Evolutionary conservation across 805 yeast genomes (phyloP).

Genomic region (Candida succiphila): DNA sequence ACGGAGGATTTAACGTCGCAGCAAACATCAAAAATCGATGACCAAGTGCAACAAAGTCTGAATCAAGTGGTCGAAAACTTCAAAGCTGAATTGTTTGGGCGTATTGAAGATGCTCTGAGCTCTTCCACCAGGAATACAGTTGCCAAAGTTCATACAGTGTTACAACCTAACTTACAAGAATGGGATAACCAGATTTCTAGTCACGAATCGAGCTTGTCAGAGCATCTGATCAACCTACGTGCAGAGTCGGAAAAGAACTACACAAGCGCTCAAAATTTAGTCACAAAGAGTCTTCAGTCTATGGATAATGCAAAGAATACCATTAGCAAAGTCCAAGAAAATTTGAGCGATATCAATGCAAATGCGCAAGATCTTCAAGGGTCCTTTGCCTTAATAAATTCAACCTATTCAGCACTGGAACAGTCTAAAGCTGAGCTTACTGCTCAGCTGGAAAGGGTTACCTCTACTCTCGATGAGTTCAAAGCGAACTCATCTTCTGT

Average conservation of each 20-base stretch:
- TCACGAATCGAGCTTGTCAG: too few relatives aligned
- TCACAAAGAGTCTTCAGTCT: too few relatives aligned
- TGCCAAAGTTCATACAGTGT: too few relatives aligned
- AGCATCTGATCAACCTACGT: too few relatives aligned
- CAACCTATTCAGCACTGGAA: neutral
- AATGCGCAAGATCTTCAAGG: neutral
- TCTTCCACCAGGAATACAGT: neutral
- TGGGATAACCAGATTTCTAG: too few relatives aligned
- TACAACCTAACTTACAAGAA: too few relatives aligned
- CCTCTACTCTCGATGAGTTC: neutral
- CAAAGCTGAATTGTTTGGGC: neutral
- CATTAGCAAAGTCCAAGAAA: too few relatives aligned
- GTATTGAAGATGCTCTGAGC: conserved; percentile 1
- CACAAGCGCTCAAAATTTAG: too few relatives aligned
- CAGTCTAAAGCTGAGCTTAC: neutral
- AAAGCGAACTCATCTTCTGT: neutral
- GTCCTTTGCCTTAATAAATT: neutral
- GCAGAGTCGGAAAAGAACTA: too few relatives aligned
- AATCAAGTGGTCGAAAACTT: conserved; percentile 1
- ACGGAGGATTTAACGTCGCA: conserved; percentile 2
- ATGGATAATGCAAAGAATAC: too few relatives aligned
- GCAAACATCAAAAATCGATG: neutral
- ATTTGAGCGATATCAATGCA: neutral
- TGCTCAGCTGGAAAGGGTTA: neutral
- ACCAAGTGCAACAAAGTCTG: neutral